Conservation (phyloP, 2,329 filamentous ascomycete genomes). For the Scedosporium aurantiacum region DNA sequence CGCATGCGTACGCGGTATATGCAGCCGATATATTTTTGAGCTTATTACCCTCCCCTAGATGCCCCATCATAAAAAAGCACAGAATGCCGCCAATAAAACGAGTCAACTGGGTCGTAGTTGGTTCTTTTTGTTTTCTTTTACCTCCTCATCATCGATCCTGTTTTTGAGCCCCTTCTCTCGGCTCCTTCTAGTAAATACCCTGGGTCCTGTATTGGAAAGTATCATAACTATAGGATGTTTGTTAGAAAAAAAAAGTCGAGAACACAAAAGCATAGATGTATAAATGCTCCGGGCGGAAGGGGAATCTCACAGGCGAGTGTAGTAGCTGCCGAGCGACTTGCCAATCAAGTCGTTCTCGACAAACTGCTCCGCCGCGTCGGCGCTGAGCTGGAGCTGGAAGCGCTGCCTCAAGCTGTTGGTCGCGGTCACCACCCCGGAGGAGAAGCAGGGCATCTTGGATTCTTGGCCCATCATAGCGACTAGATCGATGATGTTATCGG, state of each 20-base stretch:
- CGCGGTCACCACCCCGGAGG: slow-evolving; percentile 60
- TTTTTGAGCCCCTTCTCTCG: too few species aligned
- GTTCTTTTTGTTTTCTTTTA: too few species aligned
- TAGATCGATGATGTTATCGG: slow-evolving; percentile 70
- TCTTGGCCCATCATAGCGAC: slow-evolving; percentile 77
- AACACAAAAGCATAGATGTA: slow-evolving; percentile 2
- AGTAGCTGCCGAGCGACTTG: slow-evolving; percentile 79
- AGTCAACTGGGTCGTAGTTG: too few species aligned
- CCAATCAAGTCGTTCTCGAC: slow-evolving; percentile 69
- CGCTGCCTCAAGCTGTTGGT: slow-evolving; percentile 59
- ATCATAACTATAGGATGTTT: slow-evolving; percentile 49
- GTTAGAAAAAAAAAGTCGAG: slow-evolving; percentile 56
- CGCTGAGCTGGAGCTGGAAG: slow-evolving; percentile 73
- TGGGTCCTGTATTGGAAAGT: slow-evolving; percentile 83
- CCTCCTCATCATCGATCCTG: too few species aligned
- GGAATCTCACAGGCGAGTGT: slow-evolving; percentile 61
- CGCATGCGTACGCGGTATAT: too few species aligned
- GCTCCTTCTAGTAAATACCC: slow-evolving; percentile 56
- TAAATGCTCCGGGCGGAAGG: slow-evolving; percentile 7
- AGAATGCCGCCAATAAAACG: too few species aligned
- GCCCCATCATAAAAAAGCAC: too few species aligned
- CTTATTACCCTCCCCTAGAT: too few species aligned
- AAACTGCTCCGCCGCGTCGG: slow-evolving; percentile 70
- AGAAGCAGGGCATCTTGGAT: slow-evolving; percentile 77
- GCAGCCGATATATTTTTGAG: too few species aligned